Evolutionary conservation across 1,139 yeast genomes (phyloP).

Genomic region (Geotrichum histeridarum): DNA sequence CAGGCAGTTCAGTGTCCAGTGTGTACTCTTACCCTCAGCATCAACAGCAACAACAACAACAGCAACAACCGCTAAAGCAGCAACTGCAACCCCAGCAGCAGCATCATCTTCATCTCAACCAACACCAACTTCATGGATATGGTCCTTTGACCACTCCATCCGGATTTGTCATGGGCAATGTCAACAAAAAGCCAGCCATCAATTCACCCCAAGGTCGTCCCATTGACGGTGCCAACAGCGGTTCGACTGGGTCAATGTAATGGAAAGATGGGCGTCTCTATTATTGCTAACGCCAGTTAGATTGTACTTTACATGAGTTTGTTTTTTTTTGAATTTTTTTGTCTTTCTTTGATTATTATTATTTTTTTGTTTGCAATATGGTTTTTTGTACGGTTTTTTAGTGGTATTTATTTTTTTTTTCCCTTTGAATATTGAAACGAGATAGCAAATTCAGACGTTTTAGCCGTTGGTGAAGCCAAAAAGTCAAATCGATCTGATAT

Average conservation of each 20-base stretch:
- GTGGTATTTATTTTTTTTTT: too few species aligned
- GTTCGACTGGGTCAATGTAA: not conserved
- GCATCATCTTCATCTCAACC: not conserved
- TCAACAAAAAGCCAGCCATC: conserved; percentile 7
- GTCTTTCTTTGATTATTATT: not conserved
- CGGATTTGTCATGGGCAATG: conserved; percentile 4
- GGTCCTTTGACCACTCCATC: conserved; percentile 8
- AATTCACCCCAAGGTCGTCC: conserved; percentile 5
- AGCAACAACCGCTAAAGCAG: conserved; percentile 1
- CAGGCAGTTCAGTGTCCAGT: not conserved
- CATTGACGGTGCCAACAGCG: not conserved
- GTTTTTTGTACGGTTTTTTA: too few species aligned
- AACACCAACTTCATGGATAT: conserved; percentile 2
- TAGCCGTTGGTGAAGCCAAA: too few species aligned
- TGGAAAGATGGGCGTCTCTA: not conserved
- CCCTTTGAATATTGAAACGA: too few species aligned
- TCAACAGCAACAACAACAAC: conserved; percentile 1
- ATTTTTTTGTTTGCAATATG: too few species aligned
- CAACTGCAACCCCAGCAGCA: conserved; percentile 8
- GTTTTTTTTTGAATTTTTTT: not conserved
- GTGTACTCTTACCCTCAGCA: not conserved
- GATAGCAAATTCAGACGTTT: too few species aligned
- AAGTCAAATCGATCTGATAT: too few species aligned
- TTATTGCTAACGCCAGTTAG: not conserved
- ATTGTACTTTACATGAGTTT: not conserved